Base-by-base conservation (phyloP, 31 red algal species). In the Asparagopsis taxiformis region DNA sequence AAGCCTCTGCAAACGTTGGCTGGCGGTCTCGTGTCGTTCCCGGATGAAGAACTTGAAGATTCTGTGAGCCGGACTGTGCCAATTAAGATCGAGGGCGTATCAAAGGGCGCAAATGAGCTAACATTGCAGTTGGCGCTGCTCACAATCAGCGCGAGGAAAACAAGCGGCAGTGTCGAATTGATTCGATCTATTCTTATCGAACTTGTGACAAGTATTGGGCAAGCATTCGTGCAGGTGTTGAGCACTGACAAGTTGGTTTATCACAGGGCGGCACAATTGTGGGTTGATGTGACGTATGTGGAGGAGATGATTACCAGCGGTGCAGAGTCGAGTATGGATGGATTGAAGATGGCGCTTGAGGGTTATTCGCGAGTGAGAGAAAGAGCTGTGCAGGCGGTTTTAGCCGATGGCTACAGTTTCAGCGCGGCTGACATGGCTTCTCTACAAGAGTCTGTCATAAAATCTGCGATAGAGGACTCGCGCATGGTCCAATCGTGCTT, bases 361-460 rank as follows among this genome's bases (percentile, higher is more conserved):
- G 64, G 62, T 23, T 70, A 52, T 38, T 59, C 51, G 24, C 22
- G 52, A 38, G 64, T 81, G 10, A 81, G 70, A 54, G 64, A 81
- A 51, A 62, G 64, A 11, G 62, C 77, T 17, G 77, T 70, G 17
- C 77, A 81, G 54, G 77, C 77, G 13, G 77, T 81, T 21, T 19
- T 81, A 17, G 77, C 77, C 1, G 77, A 81, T 36, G 77, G 77
- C 31, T 70, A 52, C 20, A 61, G 77, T 32, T 81, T 81, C 64
- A 81, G 77, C 54, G 6, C 62, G 1, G 65, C 63, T n/a, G 77
- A 81, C 49, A 81, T 70, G 65, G 52, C 36, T 39, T 9, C 54
- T 8, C 46, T 81, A 33, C 34, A 65, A 33, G 52, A 70, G 22
- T 19, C 21, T 3, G 77, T 81, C 15, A 53, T 81, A 34, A 34